Base-by-base conservation (phyloP, 805 yeast genomes). In the Yarrowia sp. region DNA sequence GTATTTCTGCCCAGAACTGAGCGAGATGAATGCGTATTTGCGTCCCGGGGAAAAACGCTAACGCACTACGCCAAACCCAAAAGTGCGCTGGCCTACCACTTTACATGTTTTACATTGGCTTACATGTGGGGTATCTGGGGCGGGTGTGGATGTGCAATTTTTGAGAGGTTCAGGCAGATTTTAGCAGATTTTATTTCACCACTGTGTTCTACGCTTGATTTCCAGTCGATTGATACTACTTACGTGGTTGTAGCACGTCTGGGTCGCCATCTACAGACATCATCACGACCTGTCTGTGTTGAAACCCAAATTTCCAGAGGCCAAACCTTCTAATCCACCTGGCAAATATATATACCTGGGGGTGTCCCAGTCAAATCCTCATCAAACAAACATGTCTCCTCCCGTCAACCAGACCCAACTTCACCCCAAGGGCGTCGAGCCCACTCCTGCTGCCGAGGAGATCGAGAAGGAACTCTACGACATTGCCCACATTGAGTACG, bases 361-460 rank as follows among this genome's bases (percentile, higher is more conserved):
- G 18, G 5, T 18, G n/a, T 22, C 27, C 35, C 29, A 35, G 14
- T 8, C 2, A 7, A 14, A 18, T 35, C 29, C 21, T 22, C 22
- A 18, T 36, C 33, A 36, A 36, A 22, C 44, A 18, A 69, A 24
- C 55, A 72, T 72, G 75, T 65, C 71, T 51, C 73, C 75, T 56
- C 66, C 72, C 25, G 77, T 76, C 62, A 77, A 77, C 68, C 71
- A 72, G 62, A 77, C 80, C 16, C 70, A 74, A 31, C 69, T 76
- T 39, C 77, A 77, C 68, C 80, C 80, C 22, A 63, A 68, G 61
- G 80, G 80, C 65, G 76, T 77, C 59, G 73, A 72, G 67, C 76
- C 78, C 14, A 51, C 42, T 18, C 76, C 74, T 13, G 71, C 71
- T 33, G 75, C 74, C 65, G 73, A 78, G 51, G 76, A 74, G 64